phyloP scores from a whole-genome alignment of 495 filamentous ascomycete genomes.

The Entonaema liquescens region DNA sequence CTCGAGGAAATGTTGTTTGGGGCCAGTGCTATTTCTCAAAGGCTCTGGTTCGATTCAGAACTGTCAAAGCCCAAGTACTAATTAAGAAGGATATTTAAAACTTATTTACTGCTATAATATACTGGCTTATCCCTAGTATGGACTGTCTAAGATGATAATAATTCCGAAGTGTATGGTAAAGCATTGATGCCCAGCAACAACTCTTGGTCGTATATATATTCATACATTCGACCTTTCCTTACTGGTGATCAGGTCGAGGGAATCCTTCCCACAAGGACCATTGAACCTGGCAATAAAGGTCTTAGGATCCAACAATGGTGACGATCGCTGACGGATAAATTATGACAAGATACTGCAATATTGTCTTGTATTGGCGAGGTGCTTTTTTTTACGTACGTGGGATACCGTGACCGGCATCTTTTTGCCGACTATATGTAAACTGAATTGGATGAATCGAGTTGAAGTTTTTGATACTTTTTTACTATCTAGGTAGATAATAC shows the following conservation, averaged over 20 bases:
- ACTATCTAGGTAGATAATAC: no score
- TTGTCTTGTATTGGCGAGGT: neutral
- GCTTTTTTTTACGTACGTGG: constrained; percentile 1
- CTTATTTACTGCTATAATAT: no score
- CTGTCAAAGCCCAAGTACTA: no score
- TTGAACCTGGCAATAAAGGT: neutral
- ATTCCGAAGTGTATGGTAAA: neutral
- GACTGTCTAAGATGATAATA: neutral
- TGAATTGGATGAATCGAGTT: neutral
- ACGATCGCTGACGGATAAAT: constrained; percentile 28
- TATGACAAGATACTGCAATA: neutral
- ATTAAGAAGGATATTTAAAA: no score
- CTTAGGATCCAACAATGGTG: neutral
- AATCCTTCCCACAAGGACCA: neutral
- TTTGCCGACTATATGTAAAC: neutral
- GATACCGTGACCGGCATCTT: neutral
- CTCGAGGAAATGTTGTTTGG: no score
- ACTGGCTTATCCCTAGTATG: no score
- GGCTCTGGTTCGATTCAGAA: neutral
- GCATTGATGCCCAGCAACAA: neutral
- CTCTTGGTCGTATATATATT: neutral
- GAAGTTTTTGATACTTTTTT: no score
- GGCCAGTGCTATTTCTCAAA: no score
- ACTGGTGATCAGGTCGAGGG: neutral
- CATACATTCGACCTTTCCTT: neutral